A percentile compares a stretch with the other conserved stretches of the same genome.
phyloP scores from a whole-genome alignment of 352 stramenopile species.

The Pythium dissotocum region DNA sequence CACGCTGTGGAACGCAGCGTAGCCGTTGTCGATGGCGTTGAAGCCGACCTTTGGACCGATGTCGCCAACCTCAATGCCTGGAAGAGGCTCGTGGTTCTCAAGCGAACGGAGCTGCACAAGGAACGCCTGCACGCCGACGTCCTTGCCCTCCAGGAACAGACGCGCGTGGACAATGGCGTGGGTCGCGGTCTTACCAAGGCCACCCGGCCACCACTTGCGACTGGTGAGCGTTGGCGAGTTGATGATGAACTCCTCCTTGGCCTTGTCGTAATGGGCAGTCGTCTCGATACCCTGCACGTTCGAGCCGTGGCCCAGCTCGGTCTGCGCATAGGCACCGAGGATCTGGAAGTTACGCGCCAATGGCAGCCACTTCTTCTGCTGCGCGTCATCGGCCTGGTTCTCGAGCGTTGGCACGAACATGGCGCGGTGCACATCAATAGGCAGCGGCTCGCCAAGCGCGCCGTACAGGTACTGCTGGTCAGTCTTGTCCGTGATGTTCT shows the following conservation, averaged over 20 bases:
- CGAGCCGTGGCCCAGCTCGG: conserved; percentile 93
- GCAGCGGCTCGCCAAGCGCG: conserved; percentile 39
- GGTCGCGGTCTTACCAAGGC: conserved; percentile 88
- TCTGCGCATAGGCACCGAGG: conserved; percentile 93
- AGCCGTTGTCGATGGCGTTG: conserved; percentile 93
- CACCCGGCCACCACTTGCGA: conserved; percentile 96
- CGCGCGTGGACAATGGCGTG: conserved; percentile 93
- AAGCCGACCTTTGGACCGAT: conserved; percentile 93
- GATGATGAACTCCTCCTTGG: conserved; percentile 92
- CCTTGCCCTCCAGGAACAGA: conserved; percentile 49
- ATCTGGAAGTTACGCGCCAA: conserved; percentile 62
- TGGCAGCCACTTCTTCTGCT: conserved; percentile 62
- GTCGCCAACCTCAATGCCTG: conserved; percentile 89
- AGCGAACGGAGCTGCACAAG: conserved; percentile 89
- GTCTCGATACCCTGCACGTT: conserved; percentile 93
- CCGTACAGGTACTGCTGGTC: conserved; percentile 30
- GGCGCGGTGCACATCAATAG: conserved; percentile 48
- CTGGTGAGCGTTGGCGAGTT: conserved; percentile 93
- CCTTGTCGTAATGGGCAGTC: conserved; percentile 89
- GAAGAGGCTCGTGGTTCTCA: conserved; percentile 76
- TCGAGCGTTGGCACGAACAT: conserved; percentile 70
- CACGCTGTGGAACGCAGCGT: background rate
- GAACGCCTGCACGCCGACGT: conserved; percentile 93
- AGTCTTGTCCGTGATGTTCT: conserved; percentile 29
- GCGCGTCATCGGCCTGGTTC: conserved; percentile 56